Evolutionary conservation across 345 rosid genomes (phyloP).

Genomic region (Euphorbia tirucalli): DNA sequence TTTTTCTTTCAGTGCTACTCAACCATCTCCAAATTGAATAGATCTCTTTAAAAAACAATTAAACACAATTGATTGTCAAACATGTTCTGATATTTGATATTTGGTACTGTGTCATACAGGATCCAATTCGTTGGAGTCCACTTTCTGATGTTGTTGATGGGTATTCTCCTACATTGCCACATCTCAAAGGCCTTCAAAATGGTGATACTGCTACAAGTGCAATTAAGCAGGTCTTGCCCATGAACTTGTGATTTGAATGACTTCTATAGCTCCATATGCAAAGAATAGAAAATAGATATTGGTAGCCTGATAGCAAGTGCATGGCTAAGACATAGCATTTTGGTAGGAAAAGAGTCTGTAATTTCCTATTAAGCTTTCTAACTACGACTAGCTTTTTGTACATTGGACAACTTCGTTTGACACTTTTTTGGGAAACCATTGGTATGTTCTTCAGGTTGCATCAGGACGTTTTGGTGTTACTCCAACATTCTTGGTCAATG

Average conservation of each 20-base stretch:
- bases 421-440: background rate
- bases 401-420: background rate
- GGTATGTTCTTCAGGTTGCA: conserved; percentile 71
- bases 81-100: background rate
- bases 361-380: background rate
- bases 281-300: conserved; percentile 2
- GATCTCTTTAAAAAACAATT: background rate
- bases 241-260: conserved; percentile 18
- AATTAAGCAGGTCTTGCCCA: conserved; percentile 76
- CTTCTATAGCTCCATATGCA: conserved; percentile 1
- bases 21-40: conserved; percentile 3
- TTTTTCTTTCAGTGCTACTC: background rate
- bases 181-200: conserved; percentile 98
- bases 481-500: conserved; percentile 93
- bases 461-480: conserved; percentile 99
- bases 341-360: background rate
- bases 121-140: conserved; percentile 98
- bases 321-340: background rate
- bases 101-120: conserved; percentile 40
- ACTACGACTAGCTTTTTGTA: background rate
- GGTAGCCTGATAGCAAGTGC: conserved; percentile 8
- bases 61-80: background rate
- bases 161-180: conserved; percentile 92
- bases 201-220: conserved; percentile 99
- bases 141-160: conserved; percentile 95